These are phyloP conservation scores for Ganoderma boninense DNA, from an alignment of 1,284 basidiomycete species.

Conservation along the genomic window DNA sequence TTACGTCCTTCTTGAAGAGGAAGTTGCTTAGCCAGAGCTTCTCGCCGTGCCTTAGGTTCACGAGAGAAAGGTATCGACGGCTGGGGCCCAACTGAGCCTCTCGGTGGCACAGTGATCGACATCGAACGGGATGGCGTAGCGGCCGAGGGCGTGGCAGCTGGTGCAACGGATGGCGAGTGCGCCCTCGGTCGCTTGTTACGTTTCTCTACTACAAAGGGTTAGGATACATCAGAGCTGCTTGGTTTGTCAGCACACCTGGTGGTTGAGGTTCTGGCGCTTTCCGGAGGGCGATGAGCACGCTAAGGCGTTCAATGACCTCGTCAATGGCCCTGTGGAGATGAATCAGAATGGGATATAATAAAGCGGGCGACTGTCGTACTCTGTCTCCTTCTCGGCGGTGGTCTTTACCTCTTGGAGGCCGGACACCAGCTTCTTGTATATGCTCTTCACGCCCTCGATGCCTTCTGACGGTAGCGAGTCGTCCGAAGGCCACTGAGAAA, in stretches of 20 bases:
- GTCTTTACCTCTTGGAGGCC: constrained; percentile 69
- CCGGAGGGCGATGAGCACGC: constrained; percentile 73
- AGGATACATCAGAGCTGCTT: background rate
- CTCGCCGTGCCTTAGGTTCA: constrained; percentile 70
- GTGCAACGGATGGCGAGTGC: constrained; percentile 63
- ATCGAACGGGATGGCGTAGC: constrained; percentile 44
- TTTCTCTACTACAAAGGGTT: constrained; percentile 58
- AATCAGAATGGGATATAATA: constrained; percentile 12
- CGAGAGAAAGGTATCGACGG: constrained; percentile 63
- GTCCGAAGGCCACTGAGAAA: constrained; percentile 74
- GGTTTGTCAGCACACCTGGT: constrained; percentile 54
- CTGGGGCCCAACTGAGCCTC: constrained; percentile 65
- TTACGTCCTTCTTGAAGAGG: constrained; percentile 76
- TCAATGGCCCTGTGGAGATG: constrained; percentile 64
- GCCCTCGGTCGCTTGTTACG: constrained; percentile 77
- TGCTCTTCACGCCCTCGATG: constrained; percentile 66
- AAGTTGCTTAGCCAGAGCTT: constrained; percentile 65
- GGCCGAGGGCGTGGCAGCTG: constrained; percentile 50
- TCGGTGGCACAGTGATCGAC: constrained; percentile 62
- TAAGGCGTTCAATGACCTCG: constrained; percentile 72
- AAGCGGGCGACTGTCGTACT: constrained; percentile 49
- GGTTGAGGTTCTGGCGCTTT: constrained; percentile 68
- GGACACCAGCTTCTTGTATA: constrained; percentile 66
- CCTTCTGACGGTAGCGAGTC: constrained; percentile 73
- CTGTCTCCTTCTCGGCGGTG: constrained; percentile 66